Conservation (phyloP, 306 rosid species). For the Phaseolus lunatus region DNA sequence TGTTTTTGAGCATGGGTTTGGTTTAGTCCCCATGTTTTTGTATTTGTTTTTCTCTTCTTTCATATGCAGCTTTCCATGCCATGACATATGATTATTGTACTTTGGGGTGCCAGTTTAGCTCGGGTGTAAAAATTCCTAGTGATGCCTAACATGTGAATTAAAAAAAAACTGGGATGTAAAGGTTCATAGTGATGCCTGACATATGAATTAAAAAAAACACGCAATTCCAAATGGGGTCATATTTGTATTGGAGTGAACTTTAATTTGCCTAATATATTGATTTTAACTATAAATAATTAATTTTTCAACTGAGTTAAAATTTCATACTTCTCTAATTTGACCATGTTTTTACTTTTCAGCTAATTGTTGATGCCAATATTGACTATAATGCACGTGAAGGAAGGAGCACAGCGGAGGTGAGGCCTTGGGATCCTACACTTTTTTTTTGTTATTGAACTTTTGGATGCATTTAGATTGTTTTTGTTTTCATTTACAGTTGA, state of each 20-base stretch:
- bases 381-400: conserved; percentile 88
- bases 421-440: conserved; percentile 42
- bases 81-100: too few relatives aligned
- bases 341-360: conserved; percentile 54
- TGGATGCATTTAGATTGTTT: conserved; percentile 5
- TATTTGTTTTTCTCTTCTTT: too few relatives aligned
- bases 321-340: conserved; percentile 33
- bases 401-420: conserved; percentile 88
- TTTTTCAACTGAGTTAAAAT: conserved; percentile 23
- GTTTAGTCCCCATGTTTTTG: too few relatives aligned
- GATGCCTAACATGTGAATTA: too few relatives aligned
- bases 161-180: too few relatives aligned
- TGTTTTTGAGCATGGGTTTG: too few relatives aligned
- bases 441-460: conserved; percentile 11
- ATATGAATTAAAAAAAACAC: too few relatives aligned
- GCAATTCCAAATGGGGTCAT: too few relatives aligned
- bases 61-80: too few relatives aligned
- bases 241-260: conserved; percentile 11
- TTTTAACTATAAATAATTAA: conserved; percentile 21
- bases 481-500: neutral
- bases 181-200: too few relatives aligned
- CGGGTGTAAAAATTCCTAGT: too few relatives aligned
- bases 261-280: conserved; percentile 22
- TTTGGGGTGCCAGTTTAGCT: too few relatives aligned
- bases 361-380: conserved; percentile 74